Percentiles rank a stretch among this genome's conserved stretches.
phyloP scores from a whole-genome alignment of 2,329 filamentous ascomycete species.

The Trichoderma endophyticum region DNA sequence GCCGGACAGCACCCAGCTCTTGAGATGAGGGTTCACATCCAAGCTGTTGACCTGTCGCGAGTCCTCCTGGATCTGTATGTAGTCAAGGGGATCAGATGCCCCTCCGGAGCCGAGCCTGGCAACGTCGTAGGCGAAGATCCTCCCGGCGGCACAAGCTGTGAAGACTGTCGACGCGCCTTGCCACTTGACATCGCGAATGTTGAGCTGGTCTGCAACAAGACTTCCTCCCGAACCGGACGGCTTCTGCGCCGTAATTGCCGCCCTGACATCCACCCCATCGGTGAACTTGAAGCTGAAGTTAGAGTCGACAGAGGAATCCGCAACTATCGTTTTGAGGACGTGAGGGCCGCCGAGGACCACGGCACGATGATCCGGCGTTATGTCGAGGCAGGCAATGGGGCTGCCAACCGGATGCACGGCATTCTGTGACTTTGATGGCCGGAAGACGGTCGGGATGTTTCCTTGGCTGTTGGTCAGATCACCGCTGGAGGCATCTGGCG shows the following conservation, averaged over 20 bases:
- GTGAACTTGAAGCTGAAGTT: constrained; percentile 42
- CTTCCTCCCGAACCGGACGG: constrained; percentile 41
- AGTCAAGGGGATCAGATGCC: constrained; percentile 47
- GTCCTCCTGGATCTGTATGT: constrained; percentile 58
- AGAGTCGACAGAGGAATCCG: constrained; percentile 43
- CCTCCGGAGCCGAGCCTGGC: constrained; percentile 46
- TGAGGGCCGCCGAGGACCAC: constrained; percentile 58
- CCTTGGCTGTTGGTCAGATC: constrained; percentile 46
- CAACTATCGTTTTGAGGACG: constrained; percentile 57
- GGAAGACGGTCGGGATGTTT: constrained; percentile 39
- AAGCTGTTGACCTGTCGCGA: constrained; percentile 62
- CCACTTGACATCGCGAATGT: constrained; percentile 62
- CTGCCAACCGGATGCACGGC: constrained; percentile 49
- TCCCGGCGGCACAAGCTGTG: constrained; percentile 61
- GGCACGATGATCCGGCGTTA: constrained; percentile 53
- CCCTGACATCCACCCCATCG: constrained; percentile 57
- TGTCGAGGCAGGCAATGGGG: constrained; percentile 57
- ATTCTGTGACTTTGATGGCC: constrained; percentile 55
- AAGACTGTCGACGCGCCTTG: constrained; percentile 54
- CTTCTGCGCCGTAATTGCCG: constrained; percentile 51
- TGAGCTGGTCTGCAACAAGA: constrained; percentile 53
- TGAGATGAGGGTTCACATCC: constrained; percentile 59
- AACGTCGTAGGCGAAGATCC: constrained; percentile 63
- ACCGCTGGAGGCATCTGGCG: constrained; percentile 45
- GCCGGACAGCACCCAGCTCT: constrained; percentile 57